A percentile compares a stretch with the other conserved stretches of the same genome.
phyloP scores from a whole-genome alignment of 305 asterid genomes.

The Andrographis paniculata region DNA sequence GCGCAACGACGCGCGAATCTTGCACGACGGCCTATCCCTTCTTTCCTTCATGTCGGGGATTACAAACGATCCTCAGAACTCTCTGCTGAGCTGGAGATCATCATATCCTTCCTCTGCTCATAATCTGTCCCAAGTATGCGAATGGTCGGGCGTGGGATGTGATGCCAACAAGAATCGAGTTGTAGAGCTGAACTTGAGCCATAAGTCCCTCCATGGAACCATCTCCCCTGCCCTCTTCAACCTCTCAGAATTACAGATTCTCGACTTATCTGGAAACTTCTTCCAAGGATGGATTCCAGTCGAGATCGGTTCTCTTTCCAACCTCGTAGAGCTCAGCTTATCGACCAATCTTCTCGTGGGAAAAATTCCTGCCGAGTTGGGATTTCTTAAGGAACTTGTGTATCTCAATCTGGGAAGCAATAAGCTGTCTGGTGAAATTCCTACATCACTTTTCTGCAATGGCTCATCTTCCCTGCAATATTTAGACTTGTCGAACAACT shows the following conservation, averaged over 20 bases:
- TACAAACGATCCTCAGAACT: slow-evolving; percentile 40
- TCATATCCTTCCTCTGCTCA: slow-evolving; percentile 25
- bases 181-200: slow-evolving; percentile 53
- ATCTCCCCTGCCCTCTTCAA: slow-evolving; percentile 50
- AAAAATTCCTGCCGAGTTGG: slow-evolving; percentile 40
- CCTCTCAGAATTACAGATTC: slow-evolving; percentile 41
- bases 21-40: slow-evolving; percentile 44
- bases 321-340: slow-evolving; percentile 58
- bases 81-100: slow-evolving; percentile 42
- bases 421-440: slow-evolving; percentile 51
- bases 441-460: slow-evolving; percentile 50
- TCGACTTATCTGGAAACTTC: slow-evolving; percentile 65
- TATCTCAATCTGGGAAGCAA: slow-evolving; percentile 77
- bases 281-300: slow-evolving; percentile 48
- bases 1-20: slow-evolving; percentile 21
- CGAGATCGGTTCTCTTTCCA: slow-evolving; percentile 41
- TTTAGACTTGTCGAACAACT: slow-evolving; percentile 74
- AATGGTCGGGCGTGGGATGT: slow-evolving; percentile 64
- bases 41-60: slow-evolving; percentile 53
- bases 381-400: slow-evolving; percentile 31
- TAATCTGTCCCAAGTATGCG: slow-evolving; percentile 30
- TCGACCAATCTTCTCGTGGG: slow-evolving; percentile 58
- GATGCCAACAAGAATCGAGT: slow-evolving; percentile 29
- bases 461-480: slow-evolving; percentile 45
- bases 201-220: slow-evolving; percentile 44